Evolutionary conservation across 306 rosid species (phyloP), one percentile per base, ranked within the genome.

Genomic region (Hylodesmum podocarpum): DNA sequence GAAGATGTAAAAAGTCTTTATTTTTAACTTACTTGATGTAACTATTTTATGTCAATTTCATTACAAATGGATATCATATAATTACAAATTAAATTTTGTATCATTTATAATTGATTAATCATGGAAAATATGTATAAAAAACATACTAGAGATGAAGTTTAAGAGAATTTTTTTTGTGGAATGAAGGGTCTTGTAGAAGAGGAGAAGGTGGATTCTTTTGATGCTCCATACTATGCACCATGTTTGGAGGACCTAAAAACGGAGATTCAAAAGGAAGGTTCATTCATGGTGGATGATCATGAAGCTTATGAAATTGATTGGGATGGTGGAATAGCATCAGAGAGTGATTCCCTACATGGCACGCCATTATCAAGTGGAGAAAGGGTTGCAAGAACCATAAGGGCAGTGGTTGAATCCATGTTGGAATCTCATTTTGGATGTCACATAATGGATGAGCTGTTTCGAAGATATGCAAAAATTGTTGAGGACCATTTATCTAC

Each of bases 401-500:
- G 97, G 70, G 98, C 96, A 0, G 98, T 86, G 65, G 86, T 86
- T 14, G 98, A 91, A 81, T 78, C 98, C 0, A 86, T 90, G 93
- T 10, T 94, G 15, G 91, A 82, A 51, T 59, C 81, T 5, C 96
- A 94, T 21, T 90, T 91, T 25, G 97, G 93, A 0, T 47, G 65
- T 13, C 71, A 81, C 4, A 73, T 85, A 5, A 83, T 91, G 79
- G 96, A 94, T 59, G 85, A 64, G 0, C 58, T 94, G 2, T 94
- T 94, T 67, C 31, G 34, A 8, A 75, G 84, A 8, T 87, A 62
- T 36, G 81, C 63, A 1, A 0, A 59, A 4, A 66, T 89, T 3
- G 88, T 91, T 29, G 84, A 63, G 5, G 51, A 82, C 57, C 83
- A 91, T 57, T 70, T 91, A 25, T 77, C 91, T 1, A 78, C 58